A percentile compares a stretch with the other conserved stretches of the same genome.
These are phyloP conservation scores for Globisporangium recalcitrans DNA, from an alignment of 352 stramenopile genomes.

Conservation along the genomic window DNA sequence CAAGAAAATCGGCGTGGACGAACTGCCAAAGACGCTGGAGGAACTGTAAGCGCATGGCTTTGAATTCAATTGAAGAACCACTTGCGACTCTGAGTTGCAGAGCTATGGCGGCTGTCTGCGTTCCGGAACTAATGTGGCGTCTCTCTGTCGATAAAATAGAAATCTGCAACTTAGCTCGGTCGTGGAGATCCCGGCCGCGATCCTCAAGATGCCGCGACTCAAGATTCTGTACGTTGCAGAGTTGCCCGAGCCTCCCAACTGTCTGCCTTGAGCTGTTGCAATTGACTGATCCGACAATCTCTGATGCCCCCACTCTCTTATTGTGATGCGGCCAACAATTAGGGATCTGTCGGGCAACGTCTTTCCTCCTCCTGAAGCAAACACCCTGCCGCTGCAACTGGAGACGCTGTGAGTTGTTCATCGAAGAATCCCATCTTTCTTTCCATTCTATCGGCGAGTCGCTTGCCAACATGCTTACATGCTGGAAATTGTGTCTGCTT, in stretches of 20 bases:
- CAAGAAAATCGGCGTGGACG: conserved; percentile 11
- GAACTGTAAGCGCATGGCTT: conserved; percentile 14
- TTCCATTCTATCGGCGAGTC: background rate
- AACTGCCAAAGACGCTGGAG: conserved; percentile 15
- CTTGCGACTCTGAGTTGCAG: too few relatives aligned
- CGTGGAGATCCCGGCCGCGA: conserved; percentile 23
- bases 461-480: too few relatives aligned
- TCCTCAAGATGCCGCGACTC: conserved; percentile 29
- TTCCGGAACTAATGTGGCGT: background rate
- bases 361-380: conserved; percentile 15
- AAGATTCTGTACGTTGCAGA: conserved; percentile 24
- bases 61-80: background rate
- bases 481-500: too few relatives aligned
- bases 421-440: background rate
- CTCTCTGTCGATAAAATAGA: conserved; percentile 3
- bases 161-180: conserved; percentile 27
- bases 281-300: background rate
- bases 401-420: conserved; percentile 15
- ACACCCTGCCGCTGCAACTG: conserved; percentile 20
- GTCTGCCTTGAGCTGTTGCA: background rate
- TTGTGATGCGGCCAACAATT: background rate
- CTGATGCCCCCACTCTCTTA: background rate
- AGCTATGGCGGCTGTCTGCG: too few relatives aligned
- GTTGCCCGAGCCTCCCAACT: background rate
- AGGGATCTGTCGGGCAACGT: conserved; percentile 24